Conservation (phyloP, 2,329 filamentous ascomycete species). For the Colletotrichum tanaceti region DNA sequence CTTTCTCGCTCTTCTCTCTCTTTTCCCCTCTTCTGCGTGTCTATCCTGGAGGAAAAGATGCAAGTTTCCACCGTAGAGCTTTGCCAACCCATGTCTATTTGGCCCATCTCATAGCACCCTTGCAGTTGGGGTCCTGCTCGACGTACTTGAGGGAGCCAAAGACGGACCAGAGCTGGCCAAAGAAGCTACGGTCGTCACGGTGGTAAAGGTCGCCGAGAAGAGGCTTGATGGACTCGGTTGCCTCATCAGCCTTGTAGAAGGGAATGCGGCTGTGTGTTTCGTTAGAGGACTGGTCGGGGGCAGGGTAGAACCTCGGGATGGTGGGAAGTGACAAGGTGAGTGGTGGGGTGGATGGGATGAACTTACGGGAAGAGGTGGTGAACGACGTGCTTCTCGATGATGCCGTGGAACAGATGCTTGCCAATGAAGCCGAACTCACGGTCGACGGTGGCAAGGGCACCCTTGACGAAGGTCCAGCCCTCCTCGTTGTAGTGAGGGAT, state of each 20-base stretch:
- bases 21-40: not conserved
- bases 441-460: constrained; percentile 71
- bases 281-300: constrained; percentile 8
- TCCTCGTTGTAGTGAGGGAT: constrained; percentile 64
- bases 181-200: constrained; percentile 57
- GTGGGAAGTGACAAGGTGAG: no score
- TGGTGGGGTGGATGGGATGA: no score
- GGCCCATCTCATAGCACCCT: constrained; percentile 53
- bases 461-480: constrained; percentile 71
- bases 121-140: constrained; percentile 52
- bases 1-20: no score
- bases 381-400: constrained; percentile 69
- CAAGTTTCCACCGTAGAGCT: no score
- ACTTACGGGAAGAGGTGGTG: constrained; percentile 69
- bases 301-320: no score
- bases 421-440: constrained; percentile 72
- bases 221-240: constrained; percentile 66
- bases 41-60: constrained; percentile 1
- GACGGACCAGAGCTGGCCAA: constrained; percentile 58
- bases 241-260: constrained; percentile 70
- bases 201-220: constrained; percentile 68
- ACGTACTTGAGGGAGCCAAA: constrained; percentile 62
- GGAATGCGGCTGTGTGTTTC: constrained; percentile 59
- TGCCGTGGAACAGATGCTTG: constrained; percentile 72
- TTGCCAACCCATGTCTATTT: constrained; percentile 28